Percentiles rank a stretch among this genome's conserved stretches.
phyloP scores from a whole-genome alignment of 352 stramenopile genomes.

The Globisporangium rhizosaccharum region DNA sequence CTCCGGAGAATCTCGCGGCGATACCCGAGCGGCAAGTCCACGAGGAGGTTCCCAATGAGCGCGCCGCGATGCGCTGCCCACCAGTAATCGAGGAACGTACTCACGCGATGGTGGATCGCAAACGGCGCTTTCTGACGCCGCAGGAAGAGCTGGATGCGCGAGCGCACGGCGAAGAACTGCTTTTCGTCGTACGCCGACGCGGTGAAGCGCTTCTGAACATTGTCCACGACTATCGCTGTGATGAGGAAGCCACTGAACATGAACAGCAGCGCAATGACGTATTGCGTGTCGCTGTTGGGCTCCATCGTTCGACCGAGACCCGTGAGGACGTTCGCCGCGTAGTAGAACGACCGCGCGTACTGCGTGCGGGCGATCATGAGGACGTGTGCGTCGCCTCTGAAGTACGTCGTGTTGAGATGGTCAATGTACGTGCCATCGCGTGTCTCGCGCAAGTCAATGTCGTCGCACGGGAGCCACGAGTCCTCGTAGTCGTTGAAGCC shows the following conservation, averaged over 20 bases:
- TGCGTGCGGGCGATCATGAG: constrained; percentile 19
- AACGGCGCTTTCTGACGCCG: constrained; percentile 33
- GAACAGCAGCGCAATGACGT: constrained; percentile 32
- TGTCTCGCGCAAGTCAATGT: constrained; percentile 18
- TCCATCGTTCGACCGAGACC: constrained; percentile 32
- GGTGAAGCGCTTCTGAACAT: constrained; percentile 46
- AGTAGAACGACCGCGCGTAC: constrained; percentile 32
- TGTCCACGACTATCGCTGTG: constrained; percentile 42
- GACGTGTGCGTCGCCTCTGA: constrained; percentile 11
- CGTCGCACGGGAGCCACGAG: constrained; percentile 27
- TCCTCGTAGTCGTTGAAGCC: constrained; percentile 24
- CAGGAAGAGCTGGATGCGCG: constrained; percentile 41
- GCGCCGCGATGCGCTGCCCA: constrained; percentile 39
- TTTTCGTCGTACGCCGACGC: constrained; percentile 45
- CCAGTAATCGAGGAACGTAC: constrained; percentile 44
- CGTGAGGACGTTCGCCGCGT: constrained; percentile 27
- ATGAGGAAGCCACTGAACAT: constrained; percentile 51
- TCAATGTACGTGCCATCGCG: constrained; percentile 12
- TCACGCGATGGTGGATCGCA: constrained; percentile 36
- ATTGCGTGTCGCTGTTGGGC: constrained; percentile 30
- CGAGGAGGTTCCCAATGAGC: constrained; percentile 30
- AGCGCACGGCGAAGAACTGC: constrained; percentile 35
- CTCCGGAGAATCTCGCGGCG: constrained; percentile 31
- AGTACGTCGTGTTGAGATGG: constrained; percentile 18
- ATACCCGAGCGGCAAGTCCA: constrained; percentile 26